Percentiles rank a stretch among this genome's conserved stretches.
Evolutionary conservation across 352 stramenopile genomes (phyloP).

Genomic region (Peronosclerospora sorghi): DNA sequence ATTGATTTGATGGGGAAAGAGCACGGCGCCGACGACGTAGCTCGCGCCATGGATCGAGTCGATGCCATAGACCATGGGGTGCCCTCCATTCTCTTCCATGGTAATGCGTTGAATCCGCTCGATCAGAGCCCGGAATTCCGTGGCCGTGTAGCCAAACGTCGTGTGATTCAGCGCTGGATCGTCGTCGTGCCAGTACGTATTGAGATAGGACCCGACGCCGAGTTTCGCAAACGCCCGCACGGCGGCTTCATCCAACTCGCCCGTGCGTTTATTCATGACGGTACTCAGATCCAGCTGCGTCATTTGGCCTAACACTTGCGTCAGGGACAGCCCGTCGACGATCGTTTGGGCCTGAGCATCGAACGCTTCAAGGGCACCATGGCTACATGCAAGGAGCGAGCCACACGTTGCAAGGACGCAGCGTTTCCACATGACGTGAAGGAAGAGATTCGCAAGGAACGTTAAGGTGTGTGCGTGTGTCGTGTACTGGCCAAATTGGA

Average conservation of each 20-base stretch:
- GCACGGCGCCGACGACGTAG: constrained; percentile 55
- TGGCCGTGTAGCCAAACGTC: constrained; percentile 28
- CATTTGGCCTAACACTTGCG: constrained; percentile 68
- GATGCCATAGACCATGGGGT: constrained; percentile 69
- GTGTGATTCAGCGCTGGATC: constrained; percentile 5
- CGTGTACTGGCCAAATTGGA: too few relatives aligned
- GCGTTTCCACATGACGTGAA: too few relatives aligned
- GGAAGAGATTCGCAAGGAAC: too few relatives aligned
- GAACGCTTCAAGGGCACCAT: constrained; percentile 2
- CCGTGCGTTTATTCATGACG: constrained; percentile 39
- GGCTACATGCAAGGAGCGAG: background rate
- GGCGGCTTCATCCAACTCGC: constrained; percentile 30
- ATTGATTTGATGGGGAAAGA: constrained; percentile 84
- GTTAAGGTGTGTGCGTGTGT: too few relatives aligned
- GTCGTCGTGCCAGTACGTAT: constrained; percentile 34
- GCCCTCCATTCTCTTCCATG: constrained; percentile 35
- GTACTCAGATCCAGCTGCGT: constrained; percentile 71
- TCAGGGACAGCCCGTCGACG: constrained; percentile 16
- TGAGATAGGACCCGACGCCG: constrained; percentile 77
- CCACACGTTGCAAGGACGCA: too few relatives aligned
- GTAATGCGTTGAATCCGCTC: constrained; percentile 57
- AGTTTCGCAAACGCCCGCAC: constrained; percentile 47
- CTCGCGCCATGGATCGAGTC: constrained; percentile 82
- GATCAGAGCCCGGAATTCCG: constrained; percentile 50
- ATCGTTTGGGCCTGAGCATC: constrained; percentile 33